Conservation (phyloP, 306 rosid genomes). For the Senna tora region DNA sequence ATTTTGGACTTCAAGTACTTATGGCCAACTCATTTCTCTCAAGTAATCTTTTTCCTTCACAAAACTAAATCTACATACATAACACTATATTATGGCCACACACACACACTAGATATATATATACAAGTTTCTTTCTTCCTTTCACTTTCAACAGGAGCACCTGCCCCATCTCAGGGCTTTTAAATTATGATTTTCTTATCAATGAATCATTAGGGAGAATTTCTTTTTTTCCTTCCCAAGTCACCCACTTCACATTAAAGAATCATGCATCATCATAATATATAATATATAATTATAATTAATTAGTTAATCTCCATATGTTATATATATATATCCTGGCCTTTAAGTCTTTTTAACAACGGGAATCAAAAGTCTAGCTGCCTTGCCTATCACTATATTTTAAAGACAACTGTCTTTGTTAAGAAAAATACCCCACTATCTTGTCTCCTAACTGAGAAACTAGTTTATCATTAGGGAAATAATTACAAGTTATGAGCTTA, state of each 20-base stretch:
- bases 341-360: conserved; percentile 27
- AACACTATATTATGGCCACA: conserved; percentile 4
- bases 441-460: conserved; percentile 55
- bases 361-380: conserved; percentile 43
- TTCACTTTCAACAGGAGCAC: neutral
- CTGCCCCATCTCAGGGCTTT: conserved; percentile 30
- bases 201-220: conserved; percentile 8
- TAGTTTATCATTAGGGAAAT: conserved; percentile 42
- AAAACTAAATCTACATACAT: conserved; percentile 31
- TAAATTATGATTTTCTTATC: neutral
- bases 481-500: conserved; percentile 34
- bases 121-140: conserved; percentile 19
- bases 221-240: conserved; percentile 12
- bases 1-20: conserved; percentile 38
- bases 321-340: conserved; percentile 4
- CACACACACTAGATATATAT: neutral
- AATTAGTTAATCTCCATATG: conserved; percentile 19
- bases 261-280: neutral
- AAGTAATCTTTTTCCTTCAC: conserved; percentile 35
- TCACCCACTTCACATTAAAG: conserved; percentile 44
- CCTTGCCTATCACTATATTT: conserved; percentile 37
- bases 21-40: conserved; percentile 50
- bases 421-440: conserved; percentile 38
- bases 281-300: too few relatives aligned
- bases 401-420: conserved; percentile 50